phyloP scores from a whole-genome alignment of 2,329 filamentous ascomycete species.

The Dothideomycetes sp. region DNA sequence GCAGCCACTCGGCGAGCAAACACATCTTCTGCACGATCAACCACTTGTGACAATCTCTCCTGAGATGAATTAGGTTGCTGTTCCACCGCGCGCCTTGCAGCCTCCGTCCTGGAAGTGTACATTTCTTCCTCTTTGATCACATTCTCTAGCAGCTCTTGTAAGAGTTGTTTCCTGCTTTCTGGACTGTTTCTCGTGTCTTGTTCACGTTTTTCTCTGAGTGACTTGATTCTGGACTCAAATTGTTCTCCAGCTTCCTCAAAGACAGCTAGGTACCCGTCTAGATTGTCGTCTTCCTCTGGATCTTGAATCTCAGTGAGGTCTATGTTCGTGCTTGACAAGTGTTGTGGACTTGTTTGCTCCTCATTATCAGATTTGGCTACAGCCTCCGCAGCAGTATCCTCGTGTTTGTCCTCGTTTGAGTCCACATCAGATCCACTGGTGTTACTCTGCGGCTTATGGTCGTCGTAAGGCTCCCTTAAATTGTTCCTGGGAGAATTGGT shows the following conservation, averaged over 20 bases:
- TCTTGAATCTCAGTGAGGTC: no score
- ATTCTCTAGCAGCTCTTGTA: slow-evolving; percentile 6
- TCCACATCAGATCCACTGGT: no score
- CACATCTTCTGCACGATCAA: slow-evolving; percentile 2
- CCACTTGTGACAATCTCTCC: not conserved
- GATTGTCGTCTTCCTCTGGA: no score
- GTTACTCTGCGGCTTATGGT: no score
- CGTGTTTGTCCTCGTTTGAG: no score
- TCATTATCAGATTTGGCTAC: not conserved
- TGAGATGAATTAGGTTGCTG: not conserved
- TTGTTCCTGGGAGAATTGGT: not conserved
- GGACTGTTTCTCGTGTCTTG: slow-evolving; percentile 1
- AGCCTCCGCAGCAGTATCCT: no score
- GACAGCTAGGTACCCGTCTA: slow-evolving; percentile 3
- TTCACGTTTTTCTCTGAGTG: not conserved
- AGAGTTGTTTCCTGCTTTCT: not conserved
- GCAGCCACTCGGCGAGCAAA: not conserved
- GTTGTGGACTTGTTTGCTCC: not conserved
- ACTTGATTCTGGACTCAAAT: not conserved
- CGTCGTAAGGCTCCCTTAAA: not conserved
- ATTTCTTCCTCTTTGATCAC: not conserved
- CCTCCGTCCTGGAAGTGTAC: slow-evolving; percentile 4
- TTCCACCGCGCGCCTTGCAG: not conserved
- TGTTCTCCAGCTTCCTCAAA: slow-evolving; percentile 6
- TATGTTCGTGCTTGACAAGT: no score